Evolutionary conservation across 2,329 filamentous ascomycete genomes (phyloP).

Genomic region (Talaromyces sp.): DNA sequence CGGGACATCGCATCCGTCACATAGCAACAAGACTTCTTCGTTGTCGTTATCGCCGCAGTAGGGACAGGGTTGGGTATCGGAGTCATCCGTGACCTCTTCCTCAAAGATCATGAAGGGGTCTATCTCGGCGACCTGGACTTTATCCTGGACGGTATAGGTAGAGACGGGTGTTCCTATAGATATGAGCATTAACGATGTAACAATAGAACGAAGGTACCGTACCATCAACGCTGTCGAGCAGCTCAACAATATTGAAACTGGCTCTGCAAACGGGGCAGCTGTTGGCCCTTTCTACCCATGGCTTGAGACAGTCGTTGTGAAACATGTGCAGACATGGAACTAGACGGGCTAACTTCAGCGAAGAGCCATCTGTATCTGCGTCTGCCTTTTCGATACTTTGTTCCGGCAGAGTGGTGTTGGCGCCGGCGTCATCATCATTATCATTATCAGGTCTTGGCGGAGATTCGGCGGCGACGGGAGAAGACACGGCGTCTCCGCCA

Average conservation of each 20-base stretch:
- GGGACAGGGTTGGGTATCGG: constrained; percentile 69
- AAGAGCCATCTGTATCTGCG: constrained; percentile 10
- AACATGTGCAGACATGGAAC: constrained; percentile 84
- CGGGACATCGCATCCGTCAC: constrained; percentile 82
- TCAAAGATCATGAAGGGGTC: constrained; percentile 62
- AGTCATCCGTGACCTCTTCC: constrained; percentile 66
- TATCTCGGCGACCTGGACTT: constrained; percentile 77
- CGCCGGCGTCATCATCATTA: constrained; percentile 24
- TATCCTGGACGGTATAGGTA: constrained; percentile 55
- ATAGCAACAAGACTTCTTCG: constrained; percentile 81
- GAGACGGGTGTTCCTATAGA: constrained; percentile 53
- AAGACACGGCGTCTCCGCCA: constrained; percentile 52
- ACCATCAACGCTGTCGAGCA: constrained; percentile 79
- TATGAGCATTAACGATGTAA: not conserved
- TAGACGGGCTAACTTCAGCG: constrained; percentile 56
- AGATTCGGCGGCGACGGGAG: constrained; percentile 41
- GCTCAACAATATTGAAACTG: constrained; percentile 83
- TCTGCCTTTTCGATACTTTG: constrained; percentile 15
- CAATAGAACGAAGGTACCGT: constrained; percentile 24
- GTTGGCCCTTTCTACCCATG: constrained; percentile 95
- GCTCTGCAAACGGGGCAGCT: constrained; percentile 96
- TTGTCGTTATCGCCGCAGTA: constrained; percentile 79
- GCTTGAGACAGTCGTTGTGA: constrained; percentile 86
- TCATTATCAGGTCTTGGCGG: constrained; percentile 41
- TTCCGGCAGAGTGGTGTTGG: constrained; percentile 6